A percentile compares a stretch with the other conserved stretches of the same genome.
These are phyloP conservation scores for Pseudocohnilembus persalinus DNA, from an alignment of 169 alveolate genomes.

Conservation along the genomic window DNA sequence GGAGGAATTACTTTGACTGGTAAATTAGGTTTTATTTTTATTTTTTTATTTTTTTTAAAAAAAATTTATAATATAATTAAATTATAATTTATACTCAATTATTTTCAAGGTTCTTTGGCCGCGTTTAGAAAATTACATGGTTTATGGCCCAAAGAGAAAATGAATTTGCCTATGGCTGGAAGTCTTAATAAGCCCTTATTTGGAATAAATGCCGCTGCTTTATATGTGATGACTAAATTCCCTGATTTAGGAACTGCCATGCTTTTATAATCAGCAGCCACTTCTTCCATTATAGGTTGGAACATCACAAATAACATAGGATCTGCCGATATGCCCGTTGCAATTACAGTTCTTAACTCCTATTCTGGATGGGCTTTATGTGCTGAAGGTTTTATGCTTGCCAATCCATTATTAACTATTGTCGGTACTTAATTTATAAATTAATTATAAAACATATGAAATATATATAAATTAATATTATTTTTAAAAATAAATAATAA, in stretches of 20 bases:
- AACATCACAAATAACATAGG: conserved; percentile 91
- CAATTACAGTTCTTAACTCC: conserved; percentile 91
- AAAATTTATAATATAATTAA: too few species aligned
- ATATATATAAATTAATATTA: too few species aligned
- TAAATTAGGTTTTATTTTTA: too few species aligned
- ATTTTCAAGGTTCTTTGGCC: conserved; percentile 91
- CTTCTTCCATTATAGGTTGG: conserved; percentile 60
- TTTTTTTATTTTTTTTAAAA: too few species aligned
- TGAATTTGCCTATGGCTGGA: conserved; percentile 43
- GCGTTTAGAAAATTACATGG: conserved; percentile 94
- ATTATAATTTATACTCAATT: too few species aligned
- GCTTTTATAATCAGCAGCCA: conserved; percentile 31
- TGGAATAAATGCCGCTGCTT: conserved; percentile 2
- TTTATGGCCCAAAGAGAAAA: conserved; percentile 56
- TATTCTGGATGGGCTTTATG: conserved; percentile 94
- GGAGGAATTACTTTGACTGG: conserved; percentile 94
- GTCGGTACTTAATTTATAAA: too few species aligned
- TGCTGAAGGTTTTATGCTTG: conserved; percentile 92
- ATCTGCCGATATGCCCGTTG: conserved; percentile 97
- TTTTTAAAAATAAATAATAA: too few species aligned
- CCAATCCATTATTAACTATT: conserved; percentile 87
- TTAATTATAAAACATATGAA: too few species aligned
- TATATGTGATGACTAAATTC: conserved; percentile 3
- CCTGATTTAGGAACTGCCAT: conserved; percentile 27
- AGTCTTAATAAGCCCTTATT: conserved; percentile 17